These are phyloP conservation scores for Psilocybe cyanescens DNA, from an alignment of 768 basidiomycete species.

Conservation along the genomic window DNA sequence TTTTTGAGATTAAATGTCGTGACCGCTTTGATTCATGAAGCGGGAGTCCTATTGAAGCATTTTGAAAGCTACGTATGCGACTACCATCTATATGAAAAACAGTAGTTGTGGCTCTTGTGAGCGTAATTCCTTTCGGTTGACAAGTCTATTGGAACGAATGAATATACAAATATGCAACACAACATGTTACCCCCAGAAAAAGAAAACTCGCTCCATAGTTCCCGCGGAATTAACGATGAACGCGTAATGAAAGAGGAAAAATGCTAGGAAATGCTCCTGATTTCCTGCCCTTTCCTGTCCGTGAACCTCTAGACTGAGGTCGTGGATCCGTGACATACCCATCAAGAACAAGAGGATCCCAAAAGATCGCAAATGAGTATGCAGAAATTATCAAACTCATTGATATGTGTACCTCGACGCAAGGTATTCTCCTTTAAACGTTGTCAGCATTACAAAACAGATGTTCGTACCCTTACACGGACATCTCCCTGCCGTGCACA, in stretches of 20 bases:
- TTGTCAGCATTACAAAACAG: neutral
- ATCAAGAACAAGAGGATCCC: neutral
- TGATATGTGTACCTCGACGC: neutral
- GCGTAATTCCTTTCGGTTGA: neutral
- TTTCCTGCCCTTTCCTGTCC: too few relatives aligned
- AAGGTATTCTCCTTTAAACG: neutral
- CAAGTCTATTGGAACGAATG: neutral
- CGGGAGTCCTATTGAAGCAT: neutral
- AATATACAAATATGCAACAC: neutral
- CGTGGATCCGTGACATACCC: neutral
- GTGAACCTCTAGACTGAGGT: neutral
- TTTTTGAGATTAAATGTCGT: neutral
- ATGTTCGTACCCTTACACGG: neutral
- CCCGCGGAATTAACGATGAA: too few relatives aligned
- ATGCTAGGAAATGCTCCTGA: too few relatives aligned
- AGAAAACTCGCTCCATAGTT: too few relatives aligned
- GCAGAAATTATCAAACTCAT: neutral
- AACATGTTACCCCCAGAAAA: too few relatives aligned
- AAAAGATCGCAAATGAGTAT: neutral
- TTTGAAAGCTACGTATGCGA: neutral
- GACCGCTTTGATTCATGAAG: neutral
- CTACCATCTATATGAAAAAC: too few relatives aligned
- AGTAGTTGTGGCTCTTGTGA: neutral
- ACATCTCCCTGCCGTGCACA: neutral
- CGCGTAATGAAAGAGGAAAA: neutral